Percentiles rank a stretch among this genome's conserved stretches.
Evolutionary conservation across 2,329 filamentous ascomycete genomes (phyloP).

Genomic region (Ophiostoma sp.): DNA sequence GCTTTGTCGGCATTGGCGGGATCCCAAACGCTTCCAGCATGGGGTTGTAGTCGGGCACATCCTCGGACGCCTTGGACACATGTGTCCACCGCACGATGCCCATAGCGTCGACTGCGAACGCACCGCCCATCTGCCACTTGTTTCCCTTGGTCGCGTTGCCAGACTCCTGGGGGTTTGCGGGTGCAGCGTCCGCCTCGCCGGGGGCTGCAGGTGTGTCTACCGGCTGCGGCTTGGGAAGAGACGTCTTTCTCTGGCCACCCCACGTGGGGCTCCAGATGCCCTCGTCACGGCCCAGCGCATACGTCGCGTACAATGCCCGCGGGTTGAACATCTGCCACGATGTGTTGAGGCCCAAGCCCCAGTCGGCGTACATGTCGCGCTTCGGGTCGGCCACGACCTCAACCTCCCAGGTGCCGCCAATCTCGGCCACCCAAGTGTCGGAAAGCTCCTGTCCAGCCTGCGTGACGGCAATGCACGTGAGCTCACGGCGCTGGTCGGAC

Average conservation of each 20-base stretch:
- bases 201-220: conserved; percentile 10
- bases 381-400: conserved; percentile 54
- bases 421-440: conserved; percentile 51
- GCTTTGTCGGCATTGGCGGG: conserved; percentile 18
- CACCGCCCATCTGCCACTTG: conserved; percentile 63
- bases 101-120: conserved; percentile 53
- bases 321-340: conserved; percentile 60
- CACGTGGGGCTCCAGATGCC: conserved; percentile 55
- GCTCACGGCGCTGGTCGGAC: conserved; percentile 44
- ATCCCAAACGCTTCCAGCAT: conserved; percentile 23
- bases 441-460: conserved; percentile 52
- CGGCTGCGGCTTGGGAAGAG: conserved; percentile 16
- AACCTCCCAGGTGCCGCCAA: conserved; percentile 53
- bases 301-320: conserved; percentile 50
- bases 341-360: conserved; percentile 58
- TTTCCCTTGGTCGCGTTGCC: conserved; percentile 44
- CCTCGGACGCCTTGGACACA: conserved; percentile 45
- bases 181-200: not conserved
- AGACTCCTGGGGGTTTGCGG: not conserved
- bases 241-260: conserved; percentile 34
- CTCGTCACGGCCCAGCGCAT: conserved; percentile 54
- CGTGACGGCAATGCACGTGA: conserved; percentile 58
- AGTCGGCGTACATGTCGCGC: conserved; percentile 56
- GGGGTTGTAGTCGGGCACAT: conserved; percentile 47
- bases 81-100: conserved; percentile 50